Conservation (phyloP, 345 rosid species). For the Rubroshorea leprosula region DNA sequence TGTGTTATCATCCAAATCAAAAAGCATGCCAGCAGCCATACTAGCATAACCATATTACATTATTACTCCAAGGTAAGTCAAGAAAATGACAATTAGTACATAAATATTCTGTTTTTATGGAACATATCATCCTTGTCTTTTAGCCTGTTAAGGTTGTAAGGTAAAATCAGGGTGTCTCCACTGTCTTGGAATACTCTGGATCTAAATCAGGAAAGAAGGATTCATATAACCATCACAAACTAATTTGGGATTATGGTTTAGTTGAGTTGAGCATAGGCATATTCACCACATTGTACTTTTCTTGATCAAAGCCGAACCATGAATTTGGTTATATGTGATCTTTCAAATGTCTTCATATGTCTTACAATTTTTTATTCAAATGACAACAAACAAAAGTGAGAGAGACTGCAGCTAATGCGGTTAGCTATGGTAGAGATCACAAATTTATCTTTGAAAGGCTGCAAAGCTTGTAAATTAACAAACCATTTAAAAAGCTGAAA, state of each 20-base stretch:
- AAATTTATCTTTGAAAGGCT: not conserved
- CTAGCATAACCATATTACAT: too few relatives aligned
- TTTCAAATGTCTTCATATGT: too few relatives aligned
- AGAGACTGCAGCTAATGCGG: not conserved
- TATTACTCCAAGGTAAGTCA: too few relatives aligned
- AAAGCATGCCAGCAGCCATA: not conserved
- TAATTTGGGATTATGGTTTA: not conserved
- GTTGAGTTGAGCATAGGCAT: not conserved
- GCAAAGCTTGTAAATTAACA: slow-evolving; percentile 7
- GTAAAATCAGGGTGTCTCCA: not conserved
- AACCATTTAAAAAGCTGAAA: not conserved
- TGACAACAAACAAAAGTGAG: not conserved
- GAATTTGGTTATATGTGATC: too few relatives aligned
- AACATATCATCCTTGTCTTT: not conserved
- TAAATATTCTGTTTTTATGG: not conserved
- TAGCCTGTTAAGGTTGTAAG: not conserved
- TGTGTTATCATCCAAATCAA: not conserved
- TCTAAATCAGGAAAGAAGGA: not conserved
- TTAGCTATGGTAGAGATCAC: not conserved
- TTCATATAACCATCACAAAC: not conserved
- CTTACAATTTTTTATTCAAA: not conserved
- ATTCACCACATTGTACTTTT: not conserved
- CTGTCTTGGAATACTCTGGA: not conserved
- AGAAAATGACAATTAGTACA: too few relatives aligned
- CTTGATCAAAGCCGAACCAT: not conserved